Evolutionary conservation across 2,329 filamentous ascomycete species (phyloP), one percentile per base, ranked within the genome.

Genomic region (Monosporascus sp.): DNA sequence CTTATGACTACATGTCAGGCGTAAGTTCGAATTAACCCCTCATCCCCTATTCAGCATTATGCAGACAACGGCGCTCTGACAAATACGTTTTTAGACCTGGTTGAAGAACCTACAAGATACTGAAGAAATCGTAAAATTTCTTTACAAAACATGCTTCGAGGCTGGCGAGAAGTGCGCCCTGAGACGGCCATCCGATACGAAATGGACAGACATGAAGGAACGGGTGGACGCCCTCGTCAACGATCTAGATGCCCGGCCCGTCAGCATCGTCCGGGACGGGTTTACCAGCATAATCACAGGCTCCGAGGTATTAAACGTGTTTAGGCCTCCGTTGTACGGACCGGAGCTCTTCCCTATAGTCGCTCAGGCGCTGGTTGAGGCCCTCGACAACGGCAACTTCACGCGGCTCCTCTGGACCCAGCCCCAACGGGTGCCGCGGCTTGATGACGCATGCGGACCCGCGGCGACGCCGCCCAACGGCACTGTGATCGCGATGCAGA

Each of bases 101-200:
- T 51, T 63, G 1, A 65, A 57, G 37, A 72, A 70, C 60, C 65
- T 72, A 0, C 57, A 63, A 39, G 73, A 77, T 50, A 66, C 70
- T 0, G 68, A 75, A 18, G 55, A 67, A 6, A 58, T 70, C 15
- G 56, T 69, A 27, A 61, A 65, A 15, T 52, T 58, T 37, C 68
- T 75, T 53, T 73, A 67, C 56, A 54, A 63, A 9, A 63, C 66
- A 5, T 76, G 74, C 58, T 72, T 67, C 56, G 52, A 59, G 1
- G 66, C 60, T 17, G 63, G 65, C 0, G 37, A 31, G 11, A 25
- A 54, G 2, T 75, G 72, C 50, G 55, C 69, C 9, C 62, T 74
- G 5, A 58, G 55, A 50, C 53, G 55, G 1, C 0, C 45, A 0
- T 46, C 48, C 6, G 72, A 75, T 57, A 54, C 51, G 0, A 58